Conservation (phyloP, 768 basidiomycete species). For the Russula griseocarnosa region DNA sequence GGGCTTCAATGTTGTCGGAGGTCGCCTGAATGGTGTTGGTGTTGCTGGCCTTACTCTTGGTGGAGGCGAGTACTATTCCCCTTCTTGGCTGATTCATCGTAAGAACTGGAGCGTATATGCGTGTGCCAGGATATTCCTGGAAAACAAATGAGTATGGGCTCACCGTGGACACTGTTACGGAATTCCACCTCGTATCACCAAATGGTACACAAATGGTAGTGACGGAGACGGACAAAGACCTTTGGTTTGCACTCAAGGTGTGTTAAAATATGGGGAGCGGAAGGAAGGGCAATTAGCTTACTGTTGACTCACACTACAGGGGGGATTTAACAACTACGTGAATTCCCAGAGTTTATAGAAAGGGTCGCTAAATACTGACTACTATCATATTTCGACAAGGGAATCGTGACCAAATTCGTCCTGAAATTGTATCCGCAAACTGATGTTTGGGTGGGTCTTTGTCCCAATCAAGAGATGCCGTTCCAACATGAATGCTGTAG, state of each 20-base stretch:
- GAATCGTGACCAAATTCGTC: slow-evolving; percentile 23
- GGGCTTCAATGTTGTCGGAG: slow-evolving; percentile 29
- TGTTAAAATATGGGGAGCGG: neutral
- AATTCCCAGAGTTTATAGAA: neutral
- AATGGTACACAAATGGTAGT: slow-evolving; percentile 22
- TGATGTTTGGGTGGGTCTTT: slow-evolving; percentile 20
- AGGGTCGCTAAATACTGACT: neutral
- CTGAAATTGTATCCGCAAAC: slow-evolving; percentile 13
- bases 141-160: slow-evolving; percentile 29
- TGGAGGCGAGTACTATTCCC: slow-evolving; percentile 4
- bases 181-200: slow-evolving; percentile 29
- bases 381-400: neutral
- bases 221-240: slow-evolving; percentile 25
- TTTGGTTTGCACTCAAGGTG: slow-evolving; percentile 22
- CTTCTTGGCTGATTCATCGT: neutral
- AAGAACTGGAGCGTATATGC: neutral
- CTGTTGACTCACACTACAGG: neutral
- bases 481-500: neutral
- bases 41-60: slow-evolving; percentile 29
- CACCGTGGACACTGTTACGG: slow-evolving; percentile 25
- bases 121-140: slow-evolving; percentile 17
- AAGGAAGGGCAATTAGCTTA: neutral
- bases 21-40: slow-evolving; percentile 27
- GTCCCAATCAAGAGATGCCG: neutral
- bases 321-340: slow-evolving; percentile 23